Evolutionary conservation across 2,329 filamentous ascomycete genomes (phyloP).

Genomic region (Arthrobotrys musiformis): DNA sequence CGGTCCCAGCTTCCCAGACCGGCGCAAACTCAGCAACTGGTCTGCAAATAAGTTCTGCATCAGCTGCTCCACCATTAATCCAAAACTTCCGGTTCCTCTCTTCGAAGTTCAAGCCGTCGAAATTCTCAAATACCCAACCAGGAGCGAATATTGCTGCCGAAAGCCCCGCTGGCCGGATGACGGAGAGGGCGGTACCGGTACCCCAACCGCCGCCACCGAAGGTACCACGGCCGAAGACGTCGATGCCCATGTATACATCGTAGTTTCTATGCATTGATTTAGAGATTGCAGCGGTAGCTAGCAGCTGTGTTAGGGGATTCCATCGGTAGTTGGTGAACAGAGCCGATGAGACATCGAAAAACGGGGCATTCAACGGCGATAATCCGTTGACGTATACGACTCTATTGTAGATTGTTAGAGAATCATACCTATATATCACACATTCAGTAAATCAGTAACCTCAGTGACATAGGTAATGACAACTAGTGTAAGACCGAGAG

Average conservation of each 20-base stretch:
- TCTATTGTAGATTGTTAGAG: slow-evolving; percentile 64
- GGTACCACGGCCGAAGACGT: slow-evolving; percentile 65
- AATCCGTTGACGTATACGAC: slow-evolving; percentile 65
- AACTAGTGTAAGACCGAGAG: background rate
- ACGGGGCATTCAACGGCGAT: slow-evolving; percentile 62
- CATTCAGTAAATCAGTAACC: background rate
- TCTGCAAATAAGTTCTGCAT: slow-evolving; percentile 43
- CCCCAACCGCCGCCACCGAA: slow-evolving; percentile 58
- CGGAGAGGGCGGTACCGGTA: slow-evolving; percentile 61
- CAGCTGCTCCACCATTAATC: slow-evolving; percentile 52
- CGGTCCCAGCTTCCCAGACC: slow-evolving; percentile 54
- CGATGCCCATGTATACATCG: slow-evolving; percentile 64
- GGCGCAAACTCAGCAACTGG: slow-evolving; percentile 55
- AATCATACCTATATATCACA: slow-evolving; percentile 68
- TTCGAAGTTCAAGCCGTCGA: slow-evolving; percentile 59
- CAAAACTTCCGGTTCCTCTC: slow-evolving; percentile 58
- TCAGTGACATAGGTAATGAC: background rate
- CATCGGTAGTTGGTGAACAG: slow-evolving; percentile 66
- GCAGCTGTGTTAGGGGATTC: slow-evolving; percentile 60
- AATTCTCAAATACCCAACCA: slow-evolving; percentile 66
- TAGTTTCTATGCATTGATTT: slow-evolving; percentile 50
- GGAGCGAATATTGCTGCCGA: slow-evolving; percentile 65
- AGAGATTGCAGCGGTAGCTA: slow-evolving; percentile 58
- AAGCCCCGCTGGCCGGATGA: slow-evolving; percentile 61
- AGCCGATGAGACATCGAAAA: slow-evolving; percentile 62